These are phyloP conservation scores for Lenzites betulinus DNA, from an alignment of 768 basidiomycete genomes.

Conservation along the genomic window DNA sequence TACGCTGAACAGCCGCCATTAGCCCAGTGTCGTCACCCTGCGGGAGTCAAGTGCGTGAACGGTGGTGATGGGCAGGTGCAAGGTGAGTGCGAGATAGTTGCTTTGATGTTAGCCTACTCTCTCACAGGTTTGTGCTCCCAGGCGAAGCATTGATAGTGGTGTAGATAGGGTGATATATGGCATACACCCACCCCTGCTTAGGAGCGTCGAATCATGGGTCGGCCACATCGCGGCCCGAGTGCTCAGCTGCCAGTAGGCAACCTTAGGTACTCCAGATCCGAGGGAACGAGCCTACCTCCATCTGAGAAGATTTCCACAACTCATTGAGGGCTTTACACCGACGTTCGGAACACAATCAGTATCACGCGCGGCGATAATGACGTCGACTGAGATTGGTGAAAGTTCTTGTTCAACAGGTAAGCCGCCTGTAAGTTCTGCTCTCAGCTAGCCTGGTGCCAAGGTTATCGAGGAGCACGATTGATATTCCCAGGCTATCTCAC, in stretches of 20 bases:
- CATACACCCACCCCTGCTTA: not conserved
- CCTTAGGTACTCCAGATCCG: not conserved
- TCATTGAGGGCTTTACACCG: too few relatives aligned
- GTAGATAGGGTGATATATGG: slow-evolving; percentile 5
- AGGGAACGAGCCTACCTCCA: not conserved
- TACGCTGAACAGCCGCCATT: not conserved
- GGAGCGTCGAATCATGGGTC: not conserved
- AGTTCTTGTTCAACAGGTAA: too few relatives aligned
- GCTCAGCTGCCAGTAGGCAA: not conserved
- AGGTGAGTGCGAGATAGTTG: not conserved
- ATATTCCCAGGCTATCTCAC: too few relatives aligned
- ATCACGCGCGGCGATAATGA: too few relatives aligned
- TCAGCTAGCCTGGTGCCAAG: too few relatives aligned
- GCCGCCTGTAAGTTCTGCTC: too few relatives aligned
- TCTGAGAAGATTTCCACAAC: too few relatives aligned
- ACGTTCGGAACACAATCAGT: too few relatives aligned
- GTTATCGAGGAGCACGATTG: too few relatives aligned
- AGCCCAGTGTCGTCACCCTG: too few relatives aligned
- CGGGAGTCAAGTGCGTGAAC: not conserved
- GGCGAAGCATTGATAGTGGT: not conserved
- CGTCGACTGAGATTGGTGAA: too few relatives aligned
- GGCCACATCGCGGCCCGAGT: not conserved
- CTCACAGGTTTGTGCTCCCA: not conserved
- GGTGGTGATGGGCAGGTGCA: not conserved
- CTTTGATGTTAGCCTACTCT: not conserved